Conservation (phyloP, 2,329 filamentous ascomycete genomes). For the Scedosporium dehoogii region DNA sequence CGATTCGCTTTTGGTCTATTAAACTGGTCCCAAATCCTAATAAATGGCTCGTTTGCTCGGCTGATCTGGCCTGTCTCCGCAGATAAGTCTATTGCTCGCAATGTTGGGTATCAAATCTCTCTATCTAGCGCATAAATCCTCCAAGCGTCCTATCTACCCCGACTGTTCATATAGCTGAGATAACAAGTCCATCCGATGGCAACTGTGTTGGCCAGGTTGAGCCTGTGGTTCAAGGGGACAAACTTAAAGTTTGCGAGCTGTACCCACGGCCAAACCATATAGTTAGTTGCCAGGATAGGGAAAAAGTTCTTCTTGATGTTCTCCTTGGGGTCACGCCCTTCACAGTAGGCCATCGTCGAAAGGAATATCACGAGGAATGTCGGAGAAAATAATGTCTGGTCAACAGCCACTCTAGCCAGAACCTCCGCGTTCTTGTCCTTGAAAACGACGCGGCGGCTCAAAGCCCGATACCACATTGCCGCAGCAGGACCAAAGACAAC, state of each 20-base stretch:
- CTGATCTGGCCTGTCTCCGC: slow-evolving; percentile 3
- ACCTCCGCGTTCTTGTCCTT: slow-evolving; percentile 59
- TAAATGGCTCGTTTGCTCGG: not conserved
- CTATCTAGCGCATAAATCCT: not conserved
- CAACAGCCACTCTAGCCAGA: slow-evolving; percentile 64
- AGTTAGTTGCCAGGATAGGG: slow-evolving; percentile 69
- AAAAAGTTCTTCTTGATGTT: slow-evolving; percentile 65
- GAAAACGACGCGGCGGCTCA: slow-evolving; percentile 59
- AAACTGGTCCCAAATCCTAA: too few species aligned
- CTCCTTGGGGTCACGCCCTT: slow-evolving; percentile 50
- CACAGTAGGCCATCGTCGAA: slow-evolving; percentile 72
- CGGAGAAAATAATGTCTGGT: slow-evolving; percentile 80
- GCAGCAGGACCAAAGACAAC: slow-evolving; percentile 80
- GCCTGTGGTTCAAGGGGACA: slow-evolving; percentile 71
- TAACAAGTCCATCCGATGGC: slow-evolving; percentile 59
- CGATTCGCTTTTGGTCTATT: not conserved
- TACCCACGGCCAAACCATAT: slow-evolving; percentile 78
- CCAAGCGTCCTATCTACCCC: slow-evolving; percentile 14
- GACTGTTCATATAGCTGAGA: slow-evolving; percentile 50
- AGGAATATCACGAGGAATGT: slow-evolving; percentile 74
- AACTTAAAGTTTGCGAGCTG: slow-evolving; percentile 83
- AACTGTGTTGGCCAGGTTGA: slow-evolving; percentile 79
- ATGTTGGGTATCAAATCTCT: not conserved
- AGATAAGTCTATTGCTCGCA: not conserved
- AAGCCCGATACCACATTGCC: slow-evolving; percentile 76